These are phyloP conservation scores for Sporobolus alterniflorus DNA, from an alignment of 202 grass and related monocot species.

Conservation along the genomic window DNA sequence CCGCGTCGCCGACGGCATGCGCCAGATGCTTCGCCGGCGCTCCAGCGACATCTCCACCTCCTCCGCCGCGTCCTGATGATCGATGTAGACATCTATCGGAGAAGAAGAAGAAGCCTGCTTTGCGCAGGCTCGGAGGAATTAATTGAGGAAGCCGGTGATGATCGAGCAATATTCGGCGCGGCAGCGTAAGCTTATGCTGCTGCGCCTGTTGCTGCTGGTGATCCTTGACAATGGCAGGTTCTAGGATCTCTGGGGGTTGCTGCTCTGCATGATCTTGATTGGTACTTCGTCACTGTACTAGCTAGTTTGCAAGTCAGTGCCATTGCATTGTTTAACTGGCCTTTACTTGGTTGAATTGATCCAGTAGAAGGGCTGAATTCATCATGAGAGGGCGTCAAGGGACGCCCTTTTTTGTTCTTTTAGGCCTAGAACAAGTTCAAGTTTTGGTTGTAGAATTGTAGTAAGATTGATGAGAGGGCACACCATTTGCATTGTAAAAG, in stretches of 20 bases:
- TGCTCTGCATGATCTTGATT: background rate
- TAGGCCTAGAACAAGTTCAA: constrained; percentile 47
- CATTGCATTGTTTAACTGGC: constrained; percentile 7
- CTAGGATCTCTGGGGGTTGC: background rate
- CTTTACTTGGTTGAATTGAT: background rate
- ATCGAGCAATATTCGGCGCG: constrained; percentile 5
- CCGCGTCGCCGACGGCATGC: constrained; percentile 85
- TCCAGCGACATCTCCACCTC: constrained; percentile 46
- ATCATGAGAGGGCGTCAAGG: background rate
- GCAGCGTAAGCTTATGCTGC: background rate
- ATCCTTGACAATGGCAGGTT: constrained; percentile 25
- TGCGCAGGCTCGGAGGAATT: background rate
- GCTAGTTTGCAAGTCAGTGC: background rate
- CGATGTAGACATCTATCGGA: background rate
- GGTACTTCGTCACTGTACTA: constrained; percentile 18
- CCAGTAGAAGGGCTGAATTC: background rate
- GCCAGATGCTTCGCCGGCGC: constrained; percentile 74
- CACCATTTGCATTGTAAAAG: constrained; percentile 5
- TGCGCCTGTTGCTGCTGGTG: background rate
- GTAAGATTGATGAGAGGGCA: background rate
- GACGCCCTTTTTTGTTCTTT: constrained; percentile 29
- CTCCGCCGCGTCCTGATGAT: constrained; percentile 33
- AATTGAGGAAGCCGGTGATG: background rate
- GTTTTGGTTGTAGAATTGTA: constrained; percentile 21
- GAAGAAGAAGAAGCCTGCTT: background rate